Percentiles rank a stretch among this genome's conserved stretches.
These are phyloP conservation scores for Melianthus villosus DNA, from an alignment of 441 rosid genomes.

Conservation along the genomic window DNA sequence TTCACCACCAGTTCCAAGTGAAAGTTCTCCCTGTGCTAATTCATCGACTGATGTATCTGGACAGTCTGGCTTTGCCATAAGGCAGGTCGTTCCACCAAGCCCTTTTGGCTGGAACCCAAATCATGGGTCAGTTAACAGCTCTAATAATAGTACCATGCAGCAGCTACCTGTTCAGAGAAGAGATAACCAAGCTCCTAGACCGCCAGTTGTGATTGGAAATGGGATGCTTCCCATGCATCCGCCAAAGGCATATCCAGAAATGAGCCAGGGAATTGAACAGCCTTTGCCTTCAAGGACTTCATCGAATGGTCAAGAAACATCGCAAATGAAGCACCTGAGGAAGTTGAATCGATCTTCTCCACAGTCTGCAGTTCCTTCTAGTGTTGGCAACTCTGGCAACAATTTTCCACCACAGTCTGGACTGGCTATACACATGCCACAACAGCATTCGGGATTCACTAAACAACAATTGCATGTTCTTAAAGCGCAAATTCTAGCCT, in stretches of 20 bases:
- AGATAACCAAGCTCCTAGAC: conserved; percentile 55
- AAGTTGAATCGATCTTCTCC: conserved; percentile 47
- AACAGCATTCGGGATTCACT: conserved; percentile 58
- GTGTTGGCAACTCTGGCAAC: conserved; percentile 28
- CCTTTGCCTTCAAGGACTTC: conserved; percentile 34
- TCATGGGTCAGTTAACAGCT: conserved; percentile 29
- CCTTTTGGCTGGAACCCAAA: conserved; percentile 41
- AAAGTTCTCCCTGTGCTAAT: conserved; percentile 64
- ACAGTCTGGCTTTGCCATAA: conserved; percentile 69
- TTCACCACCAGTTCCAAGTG: conserved; percentile 56
- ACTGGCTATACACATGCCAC: conserved; percentile 34
- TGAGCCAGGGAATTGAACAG: conserved; percentile 39
- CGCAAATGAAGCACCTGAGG: conserved; percentile 53
- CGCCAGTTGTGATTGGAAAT: conserved; percentile 36
- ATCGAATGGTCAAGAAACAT: conserved; percentile 31
- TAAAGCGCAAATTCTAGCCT: conserved; percentile 95
- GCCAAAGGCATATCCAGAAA: conserved; percentile 40
- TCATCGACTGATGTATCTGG: conserved; percentile 71
- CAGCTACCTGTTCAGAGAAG: conserved; percentile 49
- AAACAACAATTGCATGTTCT: conserved; percentile 95
- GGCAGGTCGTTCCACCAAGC: conserved; percentile 31
- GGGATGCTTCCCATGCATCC: conserved; percentile 64
- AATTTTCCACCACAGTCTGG: conserved; percentile 36
- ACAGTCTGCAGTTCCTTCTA: conserved; percentile 36
- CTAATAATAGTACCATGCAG: conserved; percentile 33